phyloP scores from a whole-genome alignment of 2,329 filamentous ascomycete species.

The Apiospora kogelbergensis region DNA sequence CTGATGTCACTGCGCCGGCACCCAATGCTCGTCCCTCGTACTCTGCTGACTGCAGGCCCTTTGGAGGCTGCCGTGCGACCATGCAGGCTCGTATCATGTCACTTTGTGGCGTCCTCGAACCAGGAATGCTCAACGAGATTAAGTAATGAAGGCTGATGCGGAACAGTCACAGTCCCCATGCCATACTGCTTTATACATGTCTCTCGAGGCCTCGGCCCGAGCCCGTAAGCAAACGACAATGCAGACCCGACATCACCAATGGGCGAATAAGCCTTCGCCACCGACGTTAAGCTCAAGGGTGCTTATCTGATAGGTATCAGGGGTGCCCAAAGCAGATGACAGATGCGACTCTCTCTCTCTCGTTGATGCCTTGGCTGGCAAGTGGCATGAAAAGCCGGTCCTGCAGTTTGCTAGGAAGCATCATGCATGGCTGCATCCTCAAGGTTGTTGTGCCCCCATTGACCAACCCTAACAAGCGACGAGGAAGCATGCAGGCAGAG shows the following conservation, averaged over 20 bases:
- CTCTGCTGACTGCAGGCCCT: not conserved
- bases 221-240: not conserved
- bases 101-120: not conserved
- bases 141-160: not conserved
- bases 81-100: constrained; percentile 3
- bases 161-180: not conserved
- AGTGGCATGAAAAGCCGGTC: not conserved
- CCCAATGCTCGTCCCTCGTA: not conserved
- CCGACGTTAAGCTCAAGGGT: not conserved
- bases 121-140: not conserved
- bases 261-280: not conserved
- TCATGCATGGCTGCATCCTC: constrained; percentile 1
- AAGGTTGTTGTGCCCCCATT: not conserved
- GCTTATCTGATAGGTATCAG: not conserved
- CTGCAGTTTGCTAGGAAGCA: not conserved
- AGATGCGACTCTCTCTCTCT: not conserved
- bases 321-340: not conserved
- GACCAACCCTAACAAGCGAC: not conserved
- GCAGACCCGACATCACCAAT: not conserved
- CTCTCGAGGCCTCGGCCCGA: not conserved
- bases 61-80: not conserved
- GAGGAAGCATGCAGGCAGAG: not conserved
- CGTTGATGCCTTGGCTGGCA: not conserved
- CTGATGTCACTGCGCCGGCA: not conserved
- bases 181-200: not conserved